Percentiles rank a stretch among this genome's conserved stretches.
These are phyloP conservation scores for Orbilia ellipsospora DNA, from an alignment of 2,329 filamentous ascomycete species.

Conservation along the genomic window DNA sequence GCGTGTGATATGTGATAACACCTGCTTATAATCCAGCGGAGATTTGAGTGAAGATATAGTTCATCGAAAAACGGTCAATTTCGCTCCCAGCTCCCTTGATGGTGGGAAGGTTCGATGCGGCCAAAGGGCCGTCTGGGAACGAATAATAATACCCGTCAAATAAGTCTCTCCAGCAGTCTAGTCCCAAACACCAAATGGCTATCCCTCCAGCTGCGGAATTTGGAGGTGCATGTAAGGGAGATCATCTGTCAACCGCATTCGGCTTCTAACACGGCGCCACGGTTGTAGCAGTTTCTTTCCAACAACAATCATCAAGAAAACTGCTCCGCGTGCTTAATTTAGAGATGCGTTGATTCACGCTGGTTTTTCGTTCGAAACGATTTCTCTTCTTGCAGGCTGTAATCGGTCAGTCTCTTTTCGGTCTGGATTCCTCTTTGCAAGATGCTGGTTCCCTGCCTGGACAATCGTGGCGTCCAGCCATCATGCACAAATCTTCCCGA, in stretches of 20 bases:
- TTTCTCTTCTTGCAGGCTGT: not conserved
- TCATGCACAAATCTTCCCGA: conserved; percentile 44
- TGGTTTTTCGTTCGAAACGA: not conserved
- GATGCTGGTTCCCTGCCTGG: conserved; percentile 36
- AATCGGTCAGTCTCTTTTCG: conserved; percentile 5
- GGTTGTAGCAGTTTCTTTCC: too few species aligned
- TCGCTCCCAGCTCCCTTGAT: not conserved
- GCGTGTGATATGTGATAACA: not conserved
- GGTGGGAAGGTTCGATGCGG: conserved; percentile 6
- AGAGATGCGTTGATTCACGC: conserved; percentile 14
- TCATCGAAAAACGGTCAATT: not conserved
- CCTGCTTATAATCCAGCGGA: not conserved
- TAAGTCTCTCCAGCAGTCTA: not conserved
- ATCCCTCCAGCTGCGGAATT: conserved; percentile 27
- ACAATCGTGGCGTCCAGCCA: conserved; percentile 42
- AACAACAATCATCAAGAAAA: too few species aligned
- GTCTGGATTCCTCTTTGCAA: conserved; percentile 35
- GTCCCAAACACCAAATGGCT: conserved; percentile 7
- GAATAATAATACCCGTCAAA: not conserved
- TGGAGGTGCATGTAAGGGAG: not conserved
- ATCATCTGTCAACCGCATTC: too few species aligned
- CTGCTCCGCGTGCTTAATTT: conserved; percentile 1
- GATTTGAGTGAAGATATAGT: not conserved
- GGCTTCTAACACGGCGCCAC: too few species aligned
- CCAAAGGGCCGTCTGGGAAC: not conserved